These are phyloP conservation scores for Pleurotus cornucopiae DNA, from an alignment of 768 basidiomycete genomes.

Conservation along the genomic window DNA sequence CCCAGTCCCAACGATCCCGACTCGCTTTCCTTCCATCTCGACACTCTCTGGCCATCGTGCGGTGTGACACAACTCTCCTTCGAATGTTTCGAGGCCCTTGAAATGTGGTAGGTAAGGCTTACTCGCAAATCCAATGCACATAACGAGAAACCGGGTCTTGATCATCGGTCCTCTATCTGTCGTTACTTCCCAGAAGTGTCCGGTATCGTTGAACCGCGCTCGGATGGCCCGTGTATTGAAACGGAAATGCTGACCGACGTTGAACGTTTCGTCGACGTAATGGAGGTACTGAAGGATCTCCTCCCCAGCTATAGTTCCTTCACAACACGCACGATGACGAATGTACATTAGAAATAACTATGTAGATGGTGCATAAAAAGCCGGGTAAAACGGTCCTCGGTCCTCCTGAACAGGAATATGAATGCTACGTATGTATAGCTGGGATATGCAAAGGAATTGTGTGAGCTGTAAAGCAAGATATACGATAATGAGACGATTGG, in stretches of 20 bases:
- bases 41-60: slow-evolving; percentile 17
- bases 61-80: slow-evolving; percentile 19
- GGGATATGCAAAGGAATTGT: too few species aligned
- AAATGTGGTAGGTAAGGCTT: slow-evolving; percentile 18
- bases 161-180: slow-evolving; percentile 14
- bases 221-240: slow-evolving; percentile 20
- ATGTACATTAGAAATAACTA: too few species aligned
- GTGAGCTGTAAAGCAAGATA: too few species aligned
- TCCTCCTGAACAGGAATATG: too few species aligned
- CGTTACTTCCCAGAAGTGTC: slow-evolving; percentile 18
- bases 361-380: too few species aligned
- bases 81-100: slow-evolving; percentile 18
- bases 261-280: slow-evolving; percentile 20
- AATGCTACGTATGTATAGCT: too few species aligned
- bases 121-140: slow-evolving; percentile 19
- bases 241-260: slow-evolving; percentile 16
- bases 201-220: slow-evolving; percentile 16
- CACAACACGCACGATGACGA: too few species aligned
- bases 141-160: slow-evolving; percentile 16
- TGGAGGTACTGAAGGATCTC: slow-evolving; percentile 17
- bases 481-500: too few species aligned
- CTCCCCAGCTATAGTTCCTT: background rate
- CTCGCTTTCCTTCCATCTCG: slow-evolving; percentile 17
- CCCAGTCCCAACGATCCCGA: slow-evolving; percentile 23
- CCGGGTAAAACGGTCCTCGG: too few species aligned